phyloP scores from a whole-genome alignment of 371 early-diverging fungal genomes.

The Mucor plumbeus region DNA sequence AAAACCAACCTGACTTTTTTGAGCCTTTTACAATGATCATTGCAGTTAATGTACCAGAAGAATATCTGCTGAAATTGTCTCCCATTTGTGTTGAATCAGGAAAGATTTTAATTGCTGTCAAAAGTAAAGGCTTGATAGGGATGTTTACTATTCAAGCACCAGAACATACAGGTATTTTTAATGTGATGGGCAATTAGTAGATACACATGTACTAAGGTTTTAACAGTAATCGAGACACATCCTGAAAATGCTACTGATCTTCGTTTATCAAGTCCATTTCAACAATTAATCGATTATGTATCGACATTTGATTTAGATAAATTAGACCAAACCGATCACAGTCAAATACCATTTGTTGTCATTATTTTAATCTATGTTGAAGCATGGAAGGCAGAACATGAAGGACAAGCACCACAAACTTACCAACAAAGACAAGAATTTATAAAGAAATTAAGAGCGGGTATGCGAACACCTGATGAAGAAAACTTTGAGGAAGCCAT shows the following conservation, averaged over 20 bases:
- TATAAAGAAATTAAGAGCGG: conserved; percentile 60
- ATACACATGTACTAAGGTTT: neutral
- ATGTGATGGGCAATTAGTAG: neutral
- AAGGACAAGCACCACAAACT: conserved; percentile 59
- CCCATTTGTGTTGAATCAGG: conserved; percentile 60
- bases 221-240: conserved; percentile 88
- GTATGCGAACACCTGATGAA: conserved; percentile 67
- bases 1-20: conserved; percentile 66
- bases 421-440: conserved; percentile 71
- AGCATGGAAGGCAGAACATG: conserved; percentile 66
- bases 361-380: conserved; percentile 78
- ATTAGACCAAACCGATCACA: conserved; percentile 73
- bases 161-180: conserved; percentile 73
- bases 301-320: conserved; percentile 67
- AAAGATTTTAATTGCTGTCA: conserved; percentile 74
- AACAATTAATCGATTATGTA: conserved; percentile 65
- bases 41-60: conserved; percentile 67
- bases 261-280: conserved; percentile 84
- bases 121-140: conserved; percentile 77
- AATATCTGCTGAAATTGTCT: conserved; percentile 60
- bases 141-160: conserved; percentile 70
- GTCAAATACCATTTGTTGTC: conserved; percentile 85
- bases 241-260: conserved; percentile 80
- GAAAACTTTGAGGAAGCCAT: conserved; percentile 93
- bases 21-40: conserved; percentile 75